Evolutionary conservation across 148 eudicot species (phyloP).

Genomic region (Chenopodium formosanum): DNA sequence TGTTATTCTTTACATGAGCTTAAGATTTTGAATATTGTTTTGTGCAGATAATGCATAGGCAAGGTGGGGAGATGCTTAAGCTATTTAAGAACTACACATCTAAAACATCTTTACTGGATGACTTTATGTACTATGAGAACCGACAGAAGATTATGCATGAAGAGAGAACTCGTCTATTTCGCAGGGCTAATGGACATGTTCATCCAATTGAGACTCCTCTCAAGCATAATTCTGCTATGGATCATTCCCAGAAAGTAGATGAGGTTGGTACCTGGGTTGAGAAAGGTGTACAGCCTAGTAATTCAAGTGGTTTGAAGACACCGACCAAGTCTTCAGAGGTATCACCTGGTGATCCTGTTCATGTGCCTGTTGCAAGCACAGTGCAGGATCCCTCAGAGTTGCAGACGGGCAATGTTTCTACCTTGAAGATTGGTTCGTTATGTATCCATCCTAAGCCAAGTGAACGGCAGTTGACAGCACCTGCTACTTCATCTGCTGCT

Average conservation of each 20-base stretch:
- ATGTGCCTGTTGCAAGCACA: constrained; percentile 9
- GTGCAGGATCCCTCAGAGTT: constrained; percentile 29
- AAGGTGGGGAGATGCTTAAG: constrained; percentile 88
- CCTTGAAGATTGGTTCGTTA: constrained; percentile 62
- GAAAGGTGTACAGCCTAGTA: constrained; percentile 27
- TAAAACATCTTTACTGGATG: constrained; percentile 86
- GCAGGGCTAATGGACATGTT: constrained; percentile 35
- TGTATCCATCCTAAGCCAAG: constrained; percentile 48
- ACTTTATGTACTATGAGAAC: constrained; percentile 89
- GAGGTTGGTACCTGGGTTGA: constrained; percentile 37
- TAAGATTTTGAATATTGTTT: no score
- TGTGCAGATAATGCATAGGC: constrained; percentile 68
- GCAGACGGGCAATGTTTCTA: constrained; percentile 29
- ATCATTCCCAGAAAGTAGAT: constrained; percentile 39
- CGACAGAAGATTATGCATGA: constrained; percentile 83
- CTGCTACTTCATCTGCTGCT: constrained; percentile 20
- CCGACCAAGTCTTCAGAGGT: constrained; percentile 15
- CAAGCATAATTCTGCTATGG: constrained; percentile 37
- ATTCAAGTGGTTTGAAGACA: constrained; percentile 25
- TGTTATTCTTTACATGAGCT: background rate
- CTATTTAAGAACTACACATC: constrained; percentile 59
- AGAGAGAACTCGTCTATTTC: constrained; percentile 63
- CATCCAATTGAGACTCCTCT: constrained; percentile 51
- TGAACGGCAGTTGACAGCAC: constrained; percentile 29
- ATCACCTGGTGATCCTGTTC: constrained; percentile 13